phyloP scores from a whole-genome alignment of 2,329 filamentous ascomycete species.

The Lecanicillium sp. region DNA sequence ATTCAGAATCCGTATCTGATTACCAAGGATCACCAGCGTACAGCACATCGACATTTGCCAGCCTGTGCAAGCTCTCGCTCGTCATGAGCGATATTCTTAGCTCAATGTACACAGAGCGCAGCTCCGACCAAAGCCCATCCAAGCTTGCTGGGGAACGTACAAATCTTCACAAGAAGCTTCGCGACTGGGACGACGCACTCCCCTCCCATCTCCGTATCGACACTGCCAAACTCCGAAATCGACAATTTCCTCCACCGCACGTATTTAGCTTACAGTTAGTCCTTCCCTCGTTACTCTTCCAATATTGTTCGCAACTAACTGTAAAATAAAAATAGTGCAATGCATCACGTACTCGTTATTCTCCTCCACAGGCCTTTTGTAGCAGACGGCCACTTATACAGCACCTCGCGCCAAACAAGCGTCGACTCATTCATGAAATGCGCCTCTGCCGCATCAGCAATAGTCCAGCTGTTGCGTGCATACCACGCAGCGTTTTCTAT shows the following conservation, averaged over 20 bases:
- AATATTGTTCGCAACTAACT: neutral
- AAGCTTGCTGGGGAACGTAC: conserved; percentile 28
- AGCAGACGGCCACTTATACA: conserved; percentile 38
- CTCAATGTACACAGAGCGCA: conserved; percentile 35
- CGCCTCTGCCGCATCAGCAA: conserved; percentile 30
- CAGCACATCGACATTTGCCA: conserved; percentile 32
- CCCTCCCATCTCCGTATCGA: conserved; percentile 33
- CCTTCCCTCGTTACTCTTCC: neutral
- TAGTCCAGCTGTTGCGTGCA: conserved; percentile 31
- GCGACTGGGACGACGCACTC: conserved; percentile 30
- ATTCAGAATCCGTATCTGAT: too few species aligned
- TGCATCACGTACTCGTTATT: conserved; percentile 43
- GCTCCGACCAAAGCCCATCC: conserved; percentile 22
- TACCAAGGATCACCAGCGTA: conserved; percentile 29
- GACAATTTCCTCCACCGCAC: conserved; percentile 27
- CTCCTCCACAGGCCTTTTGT: conserved; percentile 46
- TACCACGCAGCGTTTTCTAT: conserved; percentile 38
- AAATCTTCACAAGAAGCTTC: conserved; percentile 29
- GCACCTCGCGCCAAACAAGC: conserved; percentile 28
- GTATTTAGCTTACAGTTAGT: conserved; percentile 32
- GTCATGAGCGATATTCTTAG: conserved; percentile 37
- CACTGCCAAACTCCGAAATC: conserved; percentile 17
- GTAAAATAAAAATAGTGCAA: conserved; percentile 20
- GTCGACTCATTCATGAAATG: conserved; percentile 16
- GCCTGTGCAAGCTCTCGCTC: conserved; percentile 33